These are phyloP conservation scores for Massariosphaeria phaeospora DNA, from an alignment of 495 filamentous ascomycete genomes.

Conservation along the genomic window DNA sequence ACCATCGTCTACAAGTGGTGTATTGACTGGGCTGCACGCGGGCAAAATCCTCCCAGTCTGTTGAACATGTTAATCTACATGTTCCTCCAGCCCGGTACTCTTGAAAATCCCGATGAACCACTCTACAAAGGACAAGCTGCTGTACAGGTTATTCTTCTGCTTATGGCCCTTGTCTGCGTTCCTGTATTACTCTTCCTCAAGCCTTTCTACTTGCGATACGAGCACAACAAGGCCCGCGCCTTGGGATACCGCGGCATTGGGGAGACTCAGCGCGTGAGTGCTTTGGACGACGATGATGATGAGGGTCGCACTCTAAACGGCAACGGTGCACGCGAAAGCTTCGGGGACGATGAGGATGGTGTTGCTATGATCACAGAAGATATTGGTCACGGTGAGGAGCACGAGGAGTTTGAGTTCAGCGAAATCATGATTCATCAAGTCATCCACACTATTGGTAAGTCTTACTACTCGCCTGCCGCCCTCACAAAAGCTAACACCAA, in stretches of 20 bases:
- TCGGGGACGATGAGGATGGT: constrained; percentile 77
- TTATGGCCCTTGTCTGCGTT: constrained; percentile 79
- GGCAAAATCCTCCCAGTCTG: constrained; percentile 69
- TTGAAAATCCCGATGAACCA: constrained; percentile 53
- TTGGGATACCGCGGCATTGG: constrained; percentile 89
- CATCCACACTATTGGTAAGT: constrained; percentile 93
- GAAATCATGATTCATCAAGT: constrained; percentile 99
- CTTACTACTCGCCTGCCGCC: background rate
- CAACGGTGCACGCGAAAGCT: constrained; percentile 61
- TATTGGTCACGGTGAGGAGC: constrained; percentile 66
- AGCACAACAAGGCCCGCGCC: constrained; percentile 83
- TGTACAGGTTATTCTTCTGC: constrained; percentile 73
- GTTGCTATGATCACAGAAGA: constrained; percentile 89
- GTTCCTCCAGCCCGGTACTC: constrained; percentile 81
- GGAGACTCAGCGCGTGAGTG: constrained; percentile 77
- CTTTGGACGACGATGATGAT: constrained; percentile 66
- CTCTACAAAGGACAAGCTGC: constrained; percentile 71
- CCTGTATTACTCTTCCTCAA: constrained; percentile 91
- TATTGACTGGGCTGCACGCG: constrained; percentile 71
- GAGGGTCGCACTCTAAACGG: constrained; percentile 45
- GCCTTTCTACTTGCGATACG: constrained; percentile 85
- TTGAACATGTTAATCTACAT: constrained; percentile 99
- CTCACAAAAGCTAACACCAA: constrained; percentile 9
- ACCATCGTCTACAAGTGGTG: constrained; percentile 96
- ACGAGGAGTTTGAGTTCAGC: constrained; percentile 93